A percentile compares a stretch with the other conserved stretches of the same genome.
Conservation (phyloP, 345 rosid species). For the Salix suchowensis region DNA sequence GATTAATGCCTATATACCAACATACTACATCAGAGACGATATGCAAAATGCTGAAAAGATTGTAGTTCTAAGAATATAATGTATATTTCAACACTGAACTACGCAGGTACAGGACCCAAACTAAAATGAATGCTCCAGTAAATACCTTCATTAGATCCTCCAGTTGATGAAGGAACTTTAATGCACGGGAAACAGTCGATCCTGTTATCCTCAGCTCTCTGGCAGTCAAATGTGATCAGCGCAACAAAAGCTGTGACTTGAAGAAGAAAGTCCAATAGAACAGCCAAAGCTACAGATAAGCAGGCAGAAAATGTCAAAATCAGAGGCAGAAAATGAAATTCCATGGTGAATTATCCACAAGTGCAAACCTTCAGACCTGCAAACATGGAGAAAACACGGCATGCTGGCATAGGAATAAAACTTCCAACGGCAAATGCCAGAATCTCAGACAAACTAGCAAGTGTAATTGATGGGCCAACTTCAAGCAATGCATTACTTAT, state of each 20-base stretch:
- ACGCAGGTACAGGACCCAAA: neutral
- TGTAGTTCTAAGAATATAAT: neutral
- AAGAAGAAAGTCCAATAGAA: slow-evolving; percentile 85
- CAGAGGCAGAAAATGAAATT: neutral
- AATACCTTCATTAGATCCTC: slow-evolving; percentile 60
- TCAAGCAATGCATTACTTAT: slow-evolving; percentile 86
- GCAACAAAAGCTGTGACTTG: slow-evolving; percentile 98
- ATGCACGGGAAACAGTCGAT: slow-evolving; percentile 92
- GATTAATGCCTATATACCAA: slow-evolving; percentile 21
- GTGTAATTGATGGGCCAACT: slow-evolving; percentile 99
- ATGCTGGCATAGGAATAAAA: slow-evolving; percentile 96
- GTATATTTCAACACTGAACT: neutral
- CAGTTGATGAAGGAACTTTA: slow-evolving; percentile 45
- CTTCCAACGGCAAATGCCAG: slow-evolving; percentile 94
- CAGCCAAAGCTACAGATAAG: slow-evolving; percentile 73
- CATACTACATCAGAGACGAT: slow-evolving; percentile 2
- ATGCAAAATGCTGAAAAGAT: neutral
- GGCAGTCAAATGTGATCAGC: slow-evolving; percentile 73
- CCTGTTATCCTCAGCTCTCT: slow-evolving; percentile 67
- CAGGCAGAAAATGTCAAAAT: slow-evolving; percentile 5
- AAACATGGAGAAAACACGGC: slow-evolving; percentile 95
- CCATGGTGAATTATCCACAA: neutral
- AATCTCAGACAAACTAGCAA: slow-evolving; percentile 89
- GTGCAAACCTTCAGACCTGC: slow-evolving; percentile 50
- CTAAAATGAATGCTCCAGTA: neutral